Percentiles rank a stretch among this genome's conserved stretches.
Conservation (phyloP, 129 eudicot species). For the Apium graveolens region DNA sequence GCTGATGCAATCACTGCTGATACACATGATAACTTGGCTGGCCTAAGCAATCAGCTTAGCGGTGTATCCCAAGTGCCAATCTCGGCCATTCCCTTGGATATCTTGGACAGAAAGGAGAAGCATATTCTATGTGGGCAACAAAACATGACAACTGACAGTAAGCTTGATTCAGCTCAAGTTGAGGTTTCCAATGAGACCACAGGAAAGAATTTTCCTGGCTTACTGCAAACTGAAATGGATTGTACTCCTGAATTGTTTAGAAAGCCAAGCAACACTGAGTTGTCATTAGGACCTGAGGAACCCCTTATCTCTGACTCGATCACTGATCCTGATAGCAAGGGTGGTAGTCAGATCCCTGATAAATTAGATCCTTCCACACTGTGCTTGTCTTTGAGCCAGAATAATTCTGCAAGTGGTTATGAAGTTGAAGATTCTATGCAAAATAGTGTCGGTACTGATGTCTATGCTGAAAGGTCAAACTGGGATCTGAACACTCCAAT, state of each 20-base stretch:
- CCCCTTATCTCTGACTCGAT: constrained; percentile 13
- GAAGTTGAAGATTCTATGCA: constrained; percentile 1
- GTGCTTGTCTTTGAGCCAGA: constrained; percentile 24
- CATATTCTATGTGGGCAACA: neutral
- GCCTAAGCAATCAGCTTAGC: neutral
- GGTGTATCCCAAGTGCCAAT: constrained; percentile 6
- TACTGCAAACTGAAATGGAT: constrained; percentile 2
- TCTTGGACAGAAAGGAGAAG: constrained; percentile 8
- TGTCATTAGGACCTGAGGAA: constrained; percentile 20
- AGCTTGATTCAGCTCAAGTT: constrained; percentile 9
- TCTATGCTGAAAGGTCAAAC: constrained; percentile 29
- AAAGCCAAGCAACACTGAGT: constrained; percentile 8
- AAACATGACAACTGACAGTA: constrained; percentile 9
- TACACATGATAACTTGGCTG: constrained; percentile 4
- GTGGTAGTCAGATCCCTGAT: constrained; percentile 10
- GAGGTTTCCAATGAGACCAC: constrained; percentile 2
- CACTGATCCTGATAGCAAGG: constrained; percentile 4
- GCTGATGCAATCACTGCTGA: constrained; percentile 12
- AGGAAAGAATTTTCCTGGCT: constrained; percentile 15
- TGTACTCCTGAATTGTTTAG: constrained; percentile 11
- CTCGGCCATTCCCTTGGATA: neutral
- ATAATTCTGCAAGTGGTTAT: neutral
- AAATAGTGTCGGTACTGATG: neutral
- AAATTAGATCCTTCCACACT: constrained; percentile 22
- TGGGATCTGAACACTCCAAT: constrained; percentile 53